Evolutionary conservation across 371 early-diverging fungal species (phyloP).

Genomic region (Nematocida sp.): DNA sequence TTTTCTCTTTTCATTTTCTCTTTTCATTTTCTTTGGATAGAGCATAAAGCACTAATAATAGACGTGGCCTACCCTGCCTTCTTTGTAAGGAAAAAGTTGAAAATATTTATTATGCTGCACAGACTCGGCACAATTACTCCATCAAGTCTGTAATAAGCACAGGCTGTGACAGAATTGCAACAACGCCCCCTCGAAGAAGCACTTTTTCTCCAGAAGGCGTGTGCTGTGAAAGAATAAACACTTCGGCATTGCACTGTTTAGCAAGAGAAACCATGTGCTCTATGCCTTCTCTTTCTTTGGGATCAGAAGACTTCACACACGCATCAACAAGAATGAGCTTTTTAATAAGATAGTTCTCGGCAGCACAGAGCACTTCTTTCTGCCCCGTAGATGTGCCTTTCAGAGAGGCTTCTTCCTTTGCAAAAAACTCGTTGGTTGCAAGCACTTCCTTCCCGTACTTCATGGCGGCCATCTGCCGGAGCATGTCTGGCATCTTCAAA

Average conservation of each 20-base stretch:
- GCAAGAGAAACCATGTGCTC: constrained; percentile 50
- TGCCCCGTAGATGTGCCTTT: constrained; percentile 51
- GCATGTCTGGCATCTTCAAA: constrained; percentile 41
- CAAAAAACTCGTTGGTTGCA: constrained; percentile 52
- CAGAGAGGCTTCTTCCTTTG: constrained; percentile 20
- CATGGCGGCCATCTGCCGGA: constrained; percentile 35
- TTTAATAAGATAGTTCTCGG: constrained; percentile 61
- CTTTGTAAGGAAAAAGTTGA: too few relatives aligned
- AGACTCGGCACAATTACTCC: too few relatives aligned
- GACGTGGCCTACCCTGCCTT: background rate
- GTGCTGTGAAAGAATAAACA: constrained; percentile 58
- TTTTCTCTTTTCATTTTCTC: too few relatives aligned
- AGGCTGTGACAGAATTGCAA: constrained; percentile 46
- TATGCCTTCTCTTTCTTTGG: constrained; percentile 54
- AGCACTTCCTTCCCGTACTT: constrained; percentile 59
- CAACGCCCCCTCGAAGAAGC: constrained; percentile 58
- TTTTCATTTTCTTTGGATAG: too few relatives aligned
- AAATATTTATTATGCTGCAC: too few relatives aligned
- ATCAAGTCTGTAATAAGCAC: background rate
- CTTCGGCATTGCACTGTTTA: constrained; percentile 47
- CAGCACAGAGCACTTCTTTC: constrained; percentile 54
- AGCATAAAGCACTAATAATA: too few relatives aligned
- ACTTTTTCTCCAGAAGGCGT: constrained; percentile 58
- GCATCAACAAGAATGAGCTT: constrained; percentile 58
- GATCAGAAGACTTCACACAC: constrained; percentile 44